Base-by-base conservation (phyloP, 805 yeast genomes). In the Saccharomycopsis selenospora region DNA sequence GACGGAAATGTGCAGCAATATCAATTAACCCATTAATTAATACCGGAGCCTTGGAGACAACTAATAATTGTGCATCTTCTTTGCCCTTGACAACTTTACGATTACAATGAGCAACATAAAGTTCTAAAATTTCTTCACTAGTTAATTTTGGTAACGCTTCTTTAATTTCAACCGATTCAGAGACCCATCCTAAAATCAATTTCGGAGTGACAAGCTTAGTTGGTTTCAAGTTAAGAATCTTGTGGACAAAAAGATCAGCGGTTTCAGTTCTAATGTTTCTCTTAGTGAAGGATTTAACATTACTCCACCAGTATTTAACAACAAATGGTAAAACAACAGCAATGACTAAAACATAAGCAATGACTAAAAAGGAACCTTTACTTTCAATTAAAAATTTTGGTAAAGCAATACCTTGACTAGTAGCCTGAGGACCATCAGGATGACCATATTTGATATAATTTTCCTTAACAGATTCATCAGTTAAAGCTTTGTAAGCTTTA, bases 341-440 rank as follows among this genome's bases (percentile, higher is more conserved):
- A 57, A 93, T 80, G 40, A 87, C 64, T 5, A 76, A 55, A 45
- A 88, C 77, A 64, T 93, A 93, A 3, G 73, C 56, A 2, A 76
- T 63, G 13, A 82, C 73, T 24, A 85, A 67, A 52, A 88, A 69
- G 3, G 95, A 81, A 20, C 81, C 80, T 50, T 80, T 73, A 40
- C 95, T 89, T 55, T 88, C 96, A 26, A 95, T 85, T 53, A 93
- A 72, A 66, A 86, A 88, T 62, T 84, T 81, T 27, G 99, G 99
- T 56, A 93, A 68, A 0, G 98, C 99, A 64, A 93, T 89, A 53
- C 99, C 99, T 63, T 88, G 96, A 18, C 83, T 70, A 17, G 83
- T 74, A 24, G 86, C 86, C 65, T 87, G 95, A 38, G 95, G 96
- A 40, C 99, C 99, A 68, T 93, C 99, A 3, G 99, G 99, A 63